Percentiles rank a stretch among this genome's conserved stretches.
These are phyloP conservation scores for Jackrogersella minutella DNA, from an alignment of 495 filamentous ascomycete species.

Conservation along the genomic window DNA sequence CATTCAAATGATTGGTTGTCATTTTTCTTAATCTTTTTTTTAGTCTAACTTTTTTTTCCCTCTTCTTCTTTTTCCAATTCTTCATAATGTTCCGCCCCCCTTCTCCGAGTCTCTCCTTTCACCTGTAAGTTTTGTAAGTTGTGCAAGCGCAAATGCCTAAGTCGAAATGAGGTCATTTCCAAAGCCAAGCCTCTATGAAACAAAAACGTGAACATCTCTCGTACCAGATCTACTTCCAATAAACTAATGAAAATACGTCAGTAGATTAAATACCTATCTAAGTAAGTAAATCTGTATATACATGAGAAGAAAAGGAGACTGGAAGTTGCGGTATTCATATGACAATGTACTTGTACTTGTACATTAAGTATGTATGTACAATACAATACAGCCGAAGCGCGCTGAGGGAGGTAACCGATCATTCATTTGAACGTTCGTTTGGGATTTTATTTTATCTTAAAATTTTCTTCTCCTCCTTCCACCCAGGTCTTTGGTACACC, in stretches of 20 bases:
- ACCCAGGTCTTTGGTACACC: constrained; percentile 43
- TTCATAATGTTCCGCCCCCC: too few species aligned
- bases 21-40: constrained; percentile 3
- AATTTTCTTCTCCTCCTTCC: constrained; percentile 26
- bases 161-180: constrained; percentile 32
- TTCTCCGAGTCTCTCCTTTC: background rate
- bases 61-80: background rate
- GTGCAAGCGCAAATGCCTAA: constrained; percentile 7
- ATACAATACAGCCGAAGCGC: constrained; percentile 12
- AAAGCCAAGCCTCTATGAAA: constrained; percentile 25
- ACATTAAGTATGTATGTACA: background rate
- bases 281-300: background rate
- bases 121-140: background rate
- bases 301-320: background rate
- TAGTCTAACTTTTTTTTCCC: background rate
- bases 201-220: constrained; percentile 22
- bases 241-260: background rate
- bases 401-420: constrained; percentile 5
- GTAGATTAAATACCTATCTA: background rate
- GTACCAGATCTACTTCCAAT: constrained; percentile 27
- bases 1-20: constrained; percentile 12
- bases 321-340: too few species aligned
- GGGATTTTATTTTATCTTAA: constrained; percentile 2
- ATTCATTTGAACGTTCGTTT: background rate
- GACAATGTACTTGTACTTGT: too few species aligned